A percentile compares a stretch with the other conserved stretches of the same genome.
These are phyloP conservation scores for Pseudozyma sp. DNA, from an alignment of 1,284 basidiomycete species.

Conservation along the genomic window DNA sequence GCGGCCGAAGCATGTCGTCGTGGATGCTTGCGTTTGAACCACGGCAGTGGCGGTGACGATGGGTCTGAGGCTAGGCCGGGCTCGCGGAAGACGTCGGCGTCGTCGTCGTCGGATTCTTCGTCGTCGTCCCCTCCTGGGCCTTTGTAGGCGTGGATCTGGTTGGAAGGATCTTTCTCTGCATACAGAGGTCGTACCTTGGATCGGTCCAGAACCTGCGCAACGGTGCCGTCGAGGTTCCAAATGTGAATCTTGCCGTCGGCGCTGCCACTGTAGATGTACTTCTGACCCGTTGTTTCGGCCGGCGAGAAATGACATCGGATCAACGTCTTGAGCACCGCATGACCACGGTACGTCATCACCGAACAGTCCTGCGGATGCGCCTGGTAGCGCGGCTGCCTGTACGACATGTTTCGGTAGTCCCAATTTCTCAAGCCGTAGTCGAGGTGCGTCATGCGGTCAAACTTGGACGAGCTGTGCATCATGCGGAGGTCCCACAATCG, in stretches of 20 bases:
- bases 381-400: conserved; percentile 72
- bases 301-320: conserved; percentile 97
- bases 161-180: conserved; percentile 54
- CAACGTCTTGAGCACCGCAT: conserved; percentile 89
- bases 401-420: conserved; percentile 79
- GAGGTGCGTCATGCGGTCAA: conserved; percentile 72
- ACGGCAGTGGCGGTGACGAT: conserved; percentile 41
- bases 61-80: conserved; percentile 50
- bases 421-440: conserved; percentile 77
- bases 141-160: conserved; percentile 68
- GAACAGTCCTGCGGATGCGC: conserved; percentile 85
- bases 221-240: conserved; percentile 89
- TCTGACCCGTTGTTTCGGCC: conserved; percentile 85
- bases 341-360: conserved; percentile 91
- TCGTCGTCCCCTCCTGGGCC: conserved; percentile 7
- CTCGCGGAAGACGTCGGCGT: conserved; percentile 21
- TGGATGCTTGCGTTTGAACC: conserved; percentile 39
- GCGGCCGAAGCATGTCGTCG: conserved; percentile 1
- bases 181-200: conserved; percentile 78
- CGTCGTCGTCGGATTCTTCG: conserved; percentile 22
- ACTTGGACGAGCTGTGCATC: conserved; percentile 83
- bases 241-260: conserved; percentile 79
- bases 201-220: conserved; percentile 86
- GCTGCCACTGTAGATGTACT: conserved; percentile 93
- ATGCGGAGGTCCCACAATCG: conserved; percentile 94